Percentiles rank a stretch among this genome's conserved stretches.
Evolutionary conservation across 495 filamentous ascomycete genomes (phyloP).

Genomic region (Venustampulla echinocandica): DNA sequence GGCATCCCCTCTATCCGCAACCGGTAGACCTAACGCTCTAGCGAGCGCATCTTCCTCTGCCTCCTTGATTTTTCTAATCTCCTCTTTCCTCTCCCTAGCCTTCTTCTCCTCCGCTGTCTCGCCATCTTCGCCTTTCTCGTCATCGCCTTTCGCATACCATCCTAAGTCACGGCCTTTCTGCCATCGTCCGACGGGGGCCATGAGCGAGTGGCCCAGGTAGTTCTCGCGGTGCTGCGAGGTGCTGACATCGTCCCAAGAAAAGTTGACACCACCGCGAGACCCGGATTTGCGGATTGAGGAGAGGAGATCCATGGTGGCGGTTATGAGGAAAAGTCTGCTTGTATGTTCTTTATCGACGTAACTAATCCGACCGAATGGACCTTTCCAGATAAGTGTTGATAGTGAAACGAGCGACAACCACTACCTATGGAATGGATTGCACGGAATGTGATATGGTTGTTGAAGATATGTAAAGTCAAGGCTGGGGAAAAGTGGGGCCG

Average conservation of each 20-base stretch:
- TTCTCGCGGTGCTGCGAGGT: constrained; percentile 84
- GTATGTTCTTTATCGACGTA: not conserved
- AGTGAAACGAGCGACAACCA: too few species aligned
- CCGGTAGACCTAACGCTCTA: constrained; percentile 68
- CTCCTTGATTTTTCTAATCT: constrained; percentile 76
- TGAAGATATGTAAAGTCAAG: not conserved
- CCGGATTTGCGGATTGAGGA: constrained; percentile 88
- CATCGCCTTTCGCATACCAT: constrained; percentile 78
- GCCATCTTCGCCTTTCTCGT: constrained; percentile 25
- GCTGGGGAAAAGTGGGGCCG: not conserved
- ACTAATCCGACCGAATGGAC: not conserved
- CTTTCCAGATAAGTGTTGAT: not conserved
- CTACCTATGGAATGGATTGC: not conserved
- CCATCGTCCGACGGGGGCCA: constrained; percentile 95
- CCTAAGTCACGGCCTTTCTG: constrained; percentile 76
- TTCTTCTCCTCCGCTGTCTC: constrained; percentile 54
- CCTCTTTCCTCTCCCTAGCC: constrained; percentile 62
- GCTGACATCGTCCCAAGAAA: constrained; percentile 94
- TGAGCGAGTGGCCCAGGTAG: constrained; percentile 92
- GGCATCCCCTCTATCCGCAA: constrained; percentile 34
- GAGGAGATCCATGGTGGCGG: constrained; percentile 87
- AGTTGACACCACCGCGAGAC: constrained; percentile 87
- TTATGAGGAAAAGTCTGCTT: not conserved
- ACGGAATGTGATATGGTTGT: not conserved
- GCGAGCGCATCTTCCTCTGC: constrained; percentile 87